Percentiles rank a stretch among this genome's conserved stretches.
phyloP scores from a whole-genome alignment of 78 protist species.

The Dictyostelium firmibasis region DNA sequence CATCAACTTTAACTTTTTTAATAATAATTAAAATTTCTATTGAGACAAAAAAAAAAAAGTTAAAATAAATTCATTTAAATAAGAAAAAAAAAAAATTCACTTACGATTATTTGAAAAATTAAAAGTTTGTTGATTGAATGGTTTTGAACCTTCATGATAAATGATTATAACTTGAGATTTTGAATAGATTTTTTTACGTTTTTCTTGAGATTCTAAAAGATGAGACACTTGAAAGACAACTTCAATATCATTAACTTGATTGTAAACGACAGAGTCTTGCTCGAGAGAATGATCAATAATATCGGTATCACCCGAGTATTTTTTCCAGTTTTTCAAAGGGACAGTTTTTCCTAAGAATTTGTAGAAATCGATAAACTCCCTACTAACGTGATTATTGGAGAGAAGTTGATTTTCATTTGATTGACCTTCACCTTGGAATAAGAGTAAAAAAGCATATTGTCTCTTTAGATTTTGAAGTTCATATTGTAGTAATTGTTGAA shows the following conservation, averaged over 20 bases:
- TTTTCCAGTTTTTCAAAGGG: slow-evolving; percentile 23
- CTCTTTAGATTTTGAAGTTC: slow-evolving; percentile 28
- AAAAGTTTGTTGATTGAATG: slow-evolving; percentile 30
- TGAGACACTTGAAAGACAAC: slow-evolving; percentile 33
- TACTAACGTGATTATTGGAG: slow-evolving; percentile 14
- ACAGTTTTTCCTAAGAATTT: slow-evolving; percentile 47
- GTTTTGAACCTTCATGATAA: slow-evolving; percentile 53
- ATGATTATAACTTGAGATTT: slow-evolving; percentile 17
- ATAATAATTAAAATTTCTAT: slow-evolving; percentile 38
- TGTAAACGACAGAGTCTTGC: slow-evolving; percentile 1
- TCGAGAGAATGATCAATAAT: not conserved
- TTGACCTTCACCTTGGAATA: slow-evolving; percentile 44
- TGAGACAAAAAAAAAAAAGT: not conserved
- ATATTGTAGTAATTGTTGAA: not conserved
- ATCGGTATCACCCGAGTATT: slow-evolving; percentile 21
- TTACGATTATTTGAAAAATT: slow-evolving; percentile 23
- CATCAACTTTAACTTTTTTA: slow-evolving; percentile 57
- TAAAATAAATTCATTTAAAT: not conserved
- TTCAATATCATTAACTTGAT: slow-evolving; percentile 48
- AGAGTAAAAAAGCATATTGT: slow-evolving; percentile 13
- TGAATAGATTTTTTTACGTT: not conserved
- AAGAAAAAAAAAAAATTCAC: not conserved
- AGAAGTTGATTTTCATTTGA: slow-evolving; percentile 17
- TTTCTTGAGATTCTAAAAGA: not conserved
- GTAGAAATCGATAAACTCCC: slow-evolving; percentile 50